Evolutionary conservation across 257 asterid genomes (phyloP), one percentile per base, ranked within the genome.

Genomic region (Plantago major): DNA sequence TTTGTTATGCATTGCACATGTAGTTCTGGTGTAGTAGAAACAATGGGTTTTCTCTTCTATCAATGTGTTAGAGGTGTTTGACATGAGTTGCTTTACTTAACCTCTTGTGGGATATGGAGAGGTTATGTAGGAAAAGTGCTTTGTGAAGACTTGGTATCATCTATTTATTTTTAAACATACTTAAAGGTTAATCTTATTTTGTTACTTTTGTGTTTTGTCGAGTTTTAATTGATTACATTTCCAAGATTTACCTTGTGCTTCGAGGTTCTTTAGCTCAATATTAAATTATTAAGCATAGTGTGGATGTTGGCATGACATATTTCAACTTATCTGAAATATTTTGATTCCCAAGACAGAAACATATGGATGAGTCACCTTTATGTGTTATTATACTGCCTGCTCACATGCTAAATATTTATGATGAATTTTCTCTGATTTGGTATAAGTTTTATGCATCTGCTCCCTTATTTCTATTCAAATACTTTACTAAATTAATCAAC

Each of bases 391-490:
- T 74, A 84, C 78, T 81, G 71, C 62, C 74, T 45, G 19, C 65
- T 80, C 96, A 86, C 98, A 91, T 91, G 98, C 84, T 73, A 53
- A 70, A 63, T 72, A 76, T 68, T 74, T 74, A 42, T 65, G 75
- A 65, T 68, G 66, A 58, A 58, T 74, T 68, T 58, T 82, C 49
- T 62, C 74, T 73, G 60, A 53, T 64, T 55, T 69, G 50, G 78
- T 73, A 71, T 47, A 60, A 72, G 58, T 63, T 73, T 58, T 67
- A 17, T 71, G 73, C 70, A 61, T 60, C 60, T 74, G 64, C 55
- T 66, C 58, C 67, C 64, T 53, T 65, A 65, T 64, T 67, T 60
- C 44, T 71, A 64, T 69, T 73, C 76, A 72, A 55, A 18, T 79
- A 67, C 19, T 69, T 56, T 9, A 64, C 66, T 77, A 71, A 67